Evolutionary conservation across 805 yeast genomes (phyloP), one percentile per base, ranked within the genome.

Genomic region (Tetrapisispora arboricola): DNA sequence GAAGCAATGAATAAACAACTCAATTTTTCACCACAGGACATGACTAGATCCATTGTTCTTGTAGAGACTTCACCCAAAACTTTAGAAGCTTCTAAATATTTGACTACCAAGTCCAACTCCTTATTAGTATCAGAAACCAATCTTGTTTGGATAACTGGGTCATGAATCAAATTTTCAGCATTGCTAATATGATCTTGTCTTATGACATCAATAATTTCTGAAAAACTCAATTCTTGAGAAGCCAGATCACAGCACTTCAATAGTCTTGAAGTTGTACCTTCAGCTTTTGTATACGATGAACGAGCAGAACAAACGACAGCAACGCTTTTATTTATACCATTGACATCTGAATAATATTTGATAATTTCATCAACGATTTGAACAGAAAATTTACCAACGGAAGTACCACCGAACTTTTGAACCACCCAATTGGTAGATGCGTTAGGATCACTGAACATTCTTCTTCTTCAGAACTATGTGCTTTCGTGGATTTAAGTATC

Each of bases 301-400:
- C 98, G 74, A 3, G 98, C 98, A 26, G 94, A 83, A 61, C 98
- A 92, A 3, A 92, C 98, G 19, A 90, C 94, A 2, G 94, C 96
- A 13, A 88, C 95, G 41, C 80, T 72, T 49, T 71, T 71, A 22
- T 48, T 37, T 36, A 66, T 64, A 21, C 40, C 43, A 10, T 26
- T 13, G 7, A 32, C 32, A 16, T 16, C 21, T 19, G 37, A 34
- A 57, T 77, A 85, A 19, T 69, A 75, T 54, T 76, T 77, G 36
- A 92, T 84, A 37, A 92, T 86, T 49, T 86, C 84, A 44, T 83
- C 82, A 21, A 86, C 87, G 41, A 92, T 92, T 49, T 80, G 74
- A 39, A 73, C 78, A 9, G 96, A 84, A 61, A 92, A 88, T 60
- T 92, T 92, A 18, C 98, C 98, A 25, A 92, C 96, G 36, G 92